Evolutionary conservation across 495 filamentous ascomycete species (phyloP).

Genomic region (Evansstolkia leycettana): DNA sequence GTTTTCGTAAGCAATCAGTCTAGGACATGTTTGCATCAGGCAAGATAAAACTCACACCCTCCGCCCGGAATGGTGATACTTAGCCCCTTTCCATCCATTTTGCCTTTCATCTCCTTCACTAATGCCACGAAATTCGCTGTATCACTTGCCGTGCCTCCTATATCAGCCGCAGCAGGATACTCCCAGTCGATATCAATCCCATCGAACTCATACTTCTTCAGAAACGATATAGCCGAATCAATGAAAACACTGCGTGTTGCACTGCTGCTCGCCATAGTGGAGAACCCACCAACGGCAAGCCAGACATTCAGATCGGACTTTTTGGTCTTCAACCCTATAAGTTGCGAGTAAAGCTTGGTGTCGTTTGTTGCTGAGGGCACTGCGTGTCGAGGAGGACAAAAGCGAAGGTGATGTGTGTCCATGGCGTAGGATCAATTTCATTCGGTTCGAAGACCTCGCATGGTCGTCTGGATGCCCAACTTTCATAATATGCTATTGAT

Average conservation of each 20-base stretch:
- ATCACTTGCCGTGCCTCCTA: constrained; percentile 12
- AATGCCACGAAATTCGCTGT: constrained; percentile 14
- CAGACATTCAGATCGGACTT: constrained; percentile 13
- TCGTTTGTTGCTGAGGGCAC: constrained; percentile 6
- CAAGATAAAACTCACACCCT: not conserved
- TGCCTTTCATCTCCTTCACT: constrained; percentile 5
- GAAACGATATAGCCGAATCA: constrained; percentile 18
- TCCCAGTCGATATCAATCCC: constrained; percentile 20
- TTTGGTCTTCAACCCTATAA: constrained; percentile 16
- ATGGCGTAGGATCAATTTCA: constrained; percentile 6
- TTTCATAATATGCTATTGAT: constrained; percentile 13
- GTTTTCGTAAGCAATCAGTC: not conserved
- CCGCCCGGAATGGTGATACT: constrained; percentile 5
- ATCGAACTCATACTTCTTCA: constrained; percentile 24
- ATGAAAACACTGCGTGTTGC: constrained; percentile 24
- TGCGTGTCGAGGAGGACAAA: constrained; percentile 25
- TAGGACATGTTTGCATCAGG: not conserved
- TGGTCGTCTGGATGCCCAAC: constrained; percentile 8
- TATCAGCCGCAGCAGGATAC: constrained; percentile 16
- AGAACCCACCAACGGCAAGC: constrained; percentile 29
- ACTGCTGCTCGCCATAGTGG: constrained; percentile 8
- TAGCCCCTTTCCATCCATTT: constrained; percentile 2
- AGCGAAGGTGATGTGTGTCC: constrained; percentile 32
- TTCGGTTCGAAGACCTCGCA: constrained; percentile 9
- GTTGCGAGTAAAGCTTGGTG: constrained; percentile 11